phyloP scores from a whole-genome alignment of 345 rosid genomes.

The Lumnitzera littorea region DNA sequence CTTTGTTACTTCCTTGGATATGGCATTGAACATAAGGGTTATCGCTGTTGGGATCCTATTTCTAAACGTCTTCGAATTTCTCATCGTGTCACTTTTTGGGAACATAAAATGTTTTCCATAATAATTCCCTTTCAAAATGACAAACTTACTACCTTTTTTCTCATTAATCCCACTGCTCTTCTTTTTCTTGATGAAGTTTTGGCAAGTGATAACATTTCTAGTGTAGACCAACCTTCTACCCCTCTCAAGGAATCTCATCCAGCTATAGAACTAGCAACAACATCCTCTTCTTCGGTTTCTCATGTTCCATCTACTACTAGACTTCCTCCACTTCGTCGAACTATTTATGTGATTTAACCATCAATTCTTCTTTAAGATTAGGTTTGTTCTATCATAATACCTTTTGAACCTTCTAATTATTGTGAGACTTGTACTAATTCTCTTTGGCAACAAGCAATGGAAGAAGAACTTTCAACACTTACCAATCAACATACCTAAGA shows the following conservation, averaged over 20 bases:
- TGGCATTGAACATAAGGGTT: too few species aligned
- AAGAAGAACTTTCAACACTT: not conserved
- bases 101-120: too few species aligned
- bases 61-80: too few species aligned
- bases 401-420: not conserved
- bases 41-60: too few species aligned
- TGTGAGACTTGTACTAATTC: not conserved
- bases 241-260: not conserved
- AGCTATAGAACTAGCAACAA: too few species aligned
- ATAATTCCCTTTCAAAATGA: not conserved
- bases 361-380: not conserved
- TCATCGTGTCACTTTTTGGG: too few species aligned
- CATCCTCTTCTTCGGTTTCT: too few species aligned
- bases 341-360: not conserved
- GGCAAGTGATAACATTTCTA: not conserved
- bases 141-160: too few species aligned
- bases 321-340: not conserved
- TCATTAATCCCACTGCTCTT: not conserved
- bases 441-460: not conserved
- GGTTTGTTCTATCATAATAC: not conserved
- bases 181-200: not conserved
- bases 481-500: not conserved
- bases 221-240: not conserved
- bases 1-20: too few species aligned
- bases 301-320: not conserved